Conservation (phyloP, 805 yeast genomes). For the Wickerhamiella parazyma region DNA sequence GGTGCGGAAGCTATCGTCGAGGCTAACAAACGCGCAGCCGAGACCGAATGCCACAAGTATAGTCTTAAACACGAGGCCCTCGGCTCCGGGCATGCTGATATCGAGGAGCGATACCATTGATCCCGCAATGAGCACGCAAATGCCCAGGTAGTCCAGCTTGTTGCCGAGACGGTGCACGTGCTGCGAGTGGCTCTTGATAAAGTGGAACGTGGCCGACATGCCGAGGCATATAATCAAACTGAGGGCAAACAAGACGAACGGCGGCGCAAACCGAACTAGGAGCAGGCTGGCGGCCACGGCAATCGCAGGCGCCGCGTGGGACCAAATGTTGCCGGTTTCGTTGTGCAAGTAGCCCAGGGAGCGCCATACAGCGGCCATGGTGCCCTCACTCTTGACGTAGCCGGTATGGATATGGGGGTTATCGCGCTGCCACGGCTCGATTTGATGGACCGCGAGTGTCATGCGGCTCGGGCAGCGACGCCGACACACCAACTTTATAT, state of each 20-base stretch:
- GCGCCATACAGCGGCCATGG: conserved; percentile 33
- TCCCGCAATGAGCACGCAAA: conserved; percentile 51
- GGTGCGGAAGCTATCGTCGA: conserved; percentile 52
- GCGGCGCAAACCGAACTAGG: conserved; percentile 23
- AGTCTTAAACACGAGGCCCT: conserved; percentile 23
- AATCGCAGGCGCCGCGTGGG: conserved; percentile 38
- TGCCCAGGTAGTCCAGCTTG: conserved; percentile 64
- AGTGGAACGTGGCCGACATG: conserved; percentile 54
- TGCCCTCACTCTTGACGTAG: conserved; percentile 44
- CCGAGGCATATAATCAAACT: conserved; percentile 50
- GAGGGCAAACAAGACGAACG: conserved; percentile 36
- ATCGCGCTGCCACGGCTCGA: conserved; percentile 64
- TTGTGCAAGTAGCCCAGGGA: conserved; percentile 49
- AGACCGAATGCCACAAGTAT: conserved; percentile 44
- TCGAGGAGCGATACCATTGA: conserved; percentile 42
- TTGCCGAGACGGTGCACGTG: conserved; percentile 43
- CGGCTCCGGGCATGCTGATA: conserved; percentile 33
- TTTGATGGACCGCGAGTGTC: conserved; percentile 27
- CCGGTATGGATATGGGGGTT: conserved; percentile 54
- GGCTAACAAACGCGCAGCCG: conserved; percentile 48
- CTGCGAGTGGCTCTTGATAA: conserved; percentile 52
- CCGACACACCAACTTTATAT: too few relatives aligned
- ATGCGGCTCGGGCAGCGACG: background rate
- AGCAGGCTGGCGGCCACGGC: conserved; percentile 13
- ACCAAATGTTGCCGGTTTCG: conserved; percentile 58